Conservation (phyloP, 805 yeast genomes). For the Yarrowia porcina region DNA sequence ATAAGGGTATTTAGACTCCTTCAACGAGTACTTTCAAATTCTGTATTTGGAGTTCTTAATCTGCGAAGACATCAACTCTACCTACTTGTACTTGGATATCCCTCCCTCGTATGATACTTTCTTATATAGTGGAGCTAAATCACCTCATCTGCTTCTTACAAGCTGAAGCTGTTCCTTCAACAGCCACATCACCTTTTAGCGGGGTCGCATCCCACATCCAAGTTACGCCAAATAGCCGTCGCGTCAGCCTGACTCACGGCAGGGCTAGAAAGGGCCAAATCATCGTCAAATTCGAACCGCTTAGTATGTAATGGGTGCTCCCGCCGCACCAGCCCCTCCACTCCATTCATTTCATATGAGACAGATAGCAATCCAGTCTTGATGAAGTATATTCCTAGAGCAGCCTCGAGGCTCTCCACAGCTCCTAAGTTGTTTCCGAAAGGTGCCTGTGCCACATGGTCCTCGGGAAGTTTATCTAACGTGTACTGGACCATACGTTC, state of each 20-base stretch:
- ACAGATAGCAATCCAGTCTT: slow-evolving; percentile 1
- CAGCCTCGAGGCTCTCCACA: slow-evolving; percentile 14
- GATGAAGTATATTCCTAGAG: neutral
- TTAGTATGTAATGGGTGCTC: slow-evolving; percentile 5
- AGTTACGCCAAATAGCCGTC: neutral
- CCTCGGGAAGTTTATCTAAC: neutral
- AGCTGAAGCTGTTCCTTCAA: neutral
- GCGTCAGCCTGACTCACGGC: slow-evolving; percentile 6
- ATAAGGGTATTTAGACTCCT: too few species aligned
- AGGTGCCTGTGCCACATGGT: neutral
- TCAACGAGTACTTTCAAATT: too few species aligned
- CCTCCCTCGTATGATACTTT: neutral
- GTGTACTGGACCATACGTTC: slow-evolving; percentile 1
- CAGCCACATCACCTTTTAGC: neutral
- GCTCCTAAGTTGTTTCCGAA: neutral
- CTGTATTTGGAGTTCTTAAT: too few species aligned
- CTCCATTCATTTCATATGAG: slow-evolving; percentile 16
- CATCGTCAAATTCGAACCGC: slow-evolving; percentile 9
- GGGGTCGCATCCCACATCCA: neutral
- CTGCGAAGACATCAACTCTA: too few species aligned
- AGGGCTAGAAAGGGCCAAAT: neutral
- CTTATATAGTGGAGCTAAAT: neutral
- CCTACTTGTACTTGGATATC: too few species aligned
- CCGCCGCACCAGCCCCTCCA: slow-evolving; percentile 1
- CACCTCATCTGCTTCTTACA: neutral